phyloP scores from a whole-genome alignment of 2,329 filamentous ascomycete species.

The Erysiphe neolycopersici region DNA sequence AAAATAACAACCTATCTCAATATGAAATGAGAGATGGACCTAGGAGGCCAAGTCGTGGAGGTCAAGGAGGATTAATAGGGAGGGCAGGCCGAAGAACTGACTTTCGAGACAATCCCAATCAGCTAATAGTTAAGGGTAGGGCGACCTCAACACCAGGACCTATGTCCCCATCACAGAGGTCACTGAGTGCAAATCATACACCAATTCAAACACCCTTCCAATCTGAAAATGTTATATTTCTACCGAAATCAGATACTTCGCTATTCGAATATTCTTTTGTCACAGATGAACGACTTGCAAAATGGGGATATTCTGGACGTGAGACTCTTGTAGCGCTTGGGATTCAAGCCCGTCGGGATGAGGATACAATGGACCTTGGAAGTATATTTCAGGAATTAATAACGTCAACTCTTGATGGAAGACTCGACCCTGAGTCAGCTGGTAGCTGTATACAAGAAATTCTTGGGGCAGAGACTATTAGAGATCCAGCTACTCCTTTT shows the following conservation, averaged over 20 bases:
- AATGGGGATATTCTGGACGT: conserved; percentile 42
- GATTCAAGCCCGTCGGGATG: conserved; percentile 33
- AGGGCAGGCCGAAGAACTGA: conserved; percentile 11
- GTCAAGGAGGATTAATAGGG: conserved; percentile 13
- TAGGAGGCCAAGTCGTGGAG: conserved; percentile 20
- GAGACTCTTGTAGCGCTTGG: conserved; percentile 40
- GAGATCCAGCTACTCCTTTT: conserved; percentile 22
- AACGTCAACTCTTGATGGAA: conserved; percentile 42
- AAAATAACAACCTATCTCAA: conserved; percentile 26
- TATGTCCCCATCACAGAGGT: conserved; percentile 12
- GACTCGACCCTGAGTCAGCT: conserved; percentile 39
- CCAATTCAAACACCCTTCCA: conserved; percentile 7
- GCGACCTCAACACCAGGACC: conserved; percentile 12
- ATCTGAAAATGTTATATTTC: neutral
- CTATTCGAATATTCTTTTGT: conserved; percentile 48
- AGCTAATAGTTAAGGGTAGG: conserved; percentile 8
- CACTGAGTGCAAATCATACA: conserved; percentile 10
- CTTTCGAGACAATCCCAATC: conserved; percentile 11
- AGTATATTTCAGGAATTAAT: conserved; percentile 67
- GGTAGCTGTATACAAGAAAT: conserved; percentile 52
- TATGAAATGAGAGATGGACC: conserved; percentile 26
- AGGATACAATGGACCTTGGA: conserved; percentile 41
- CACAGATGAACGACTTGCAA: conserved; percentile 37
- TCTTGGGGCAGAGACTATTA: conserved; percentile 27
- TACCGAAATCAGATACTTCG: conserved; percentile 8